Evolutionary conservation across 257 asterid species (phyloP), one percentile per base, ranked within the genome.

Genomic region (Galeopsis tetrahit): DNA sequence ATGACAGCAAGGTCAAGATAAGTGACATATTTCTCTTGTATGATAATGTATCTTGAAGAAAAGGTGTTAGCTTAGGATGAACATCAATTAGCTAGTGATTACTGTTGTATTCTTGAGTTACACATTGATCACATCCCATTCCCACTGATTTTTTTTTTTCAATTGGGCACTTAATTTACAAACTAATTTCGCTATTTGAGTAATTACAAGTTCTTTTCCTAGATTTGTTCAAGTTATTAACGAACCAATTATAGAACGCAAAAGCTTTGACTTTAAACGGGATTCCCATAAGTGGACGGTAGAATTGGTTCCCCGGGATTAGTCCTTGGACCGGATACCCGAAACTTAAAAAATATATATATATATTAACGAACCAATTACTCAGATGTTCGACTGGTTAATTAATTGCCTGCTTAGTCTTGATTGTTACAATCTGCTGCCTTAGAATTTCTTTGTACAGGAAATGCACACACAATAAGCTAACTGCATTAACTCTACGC

Each of bases 1-100:
- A 79, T 90, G 85, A 84, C 79, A 21, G 28, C 28, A 21, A 21
- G 28, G 28, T 21, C 70, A 71, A 77, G 65, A 63, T 66, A 43
- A 69, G 58, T 55, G 34, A 67, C 64, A 13, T 69, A 56, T 73
- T 57, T 13, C 14, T 79, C 70, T 3, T 82, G 82, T 79, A 77
- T 57, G 70, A 73, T 75, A 61, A 5, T 71, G 77, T 75, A 55
- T 65, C 46, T 36, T 52, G 68, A 49, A 42, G 68, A 40, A 10
- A 33, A 69, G 75, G 78, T 36, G 31, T 70, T 84, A 69, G 81
- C 17, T 49, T 68, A 71, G 81, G 69, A 46, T 28, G 63, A 75
- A 60, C 51, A 51, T 63, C 48, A 3, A 39, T 68, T 68, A 67
- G 33, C 57, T 44, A 78, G 71, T 72, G 74, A 62, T 17, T 60